Evolutionary conservation across 306 rosid genomes (phyloP).

Genomic region (Inga leiocalycina): DNA sequence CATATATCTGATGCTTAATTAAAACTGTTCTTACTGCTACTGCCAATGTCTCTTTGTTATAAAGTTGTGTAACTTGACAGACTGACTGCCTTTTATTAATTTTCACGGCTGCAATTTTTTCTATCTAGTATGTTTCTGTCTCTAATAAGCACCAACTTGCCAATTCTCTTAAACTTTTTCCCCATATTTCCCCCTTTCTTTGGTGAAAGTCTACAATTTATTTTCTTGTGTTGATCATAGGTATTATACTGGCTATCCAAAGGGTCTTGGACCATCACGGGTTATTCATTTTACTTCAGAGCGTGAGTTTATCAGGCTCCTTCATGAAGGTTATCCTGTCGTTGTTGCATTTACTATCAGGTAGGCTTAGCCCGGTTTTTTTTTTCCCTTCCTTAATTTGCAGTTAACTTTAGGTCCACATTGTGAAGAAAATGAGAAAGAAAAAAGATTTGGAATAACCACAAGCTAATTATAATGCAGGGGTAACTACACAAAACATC

Average conservation of each 20-base stretch:
- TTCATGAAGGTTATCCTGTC: slow-evolving; percentile 85
- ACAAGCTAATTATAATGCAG: slow-evolving; percentile 50
- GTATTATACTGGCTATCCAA: slow-evolving; percentile 88
- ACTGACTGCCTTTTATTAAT: not conserved
- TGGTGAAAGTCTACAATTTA: not conserved
- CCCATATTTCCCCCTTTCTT: not conserved
- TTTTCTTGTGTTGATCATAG: slow-evolving; percentile 41
- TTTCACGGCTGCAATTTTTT: not conserved
- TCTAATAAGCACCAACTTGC: not conserved
- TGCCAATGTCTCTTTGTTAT: slow-evolving; percentile 3
- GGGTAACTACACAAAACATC: slow-evolving; percentile 75
- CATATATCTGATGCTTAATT: slow-evolving; percentile 9
- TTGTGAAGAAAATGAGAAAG: slow-evolving; percentile 2
- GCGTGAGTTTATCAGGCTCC: slow-evolving; percentile 85
- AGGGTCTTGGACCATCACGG: slow-evolving; percentile 85
- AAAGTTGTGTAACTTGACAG: not conserved
- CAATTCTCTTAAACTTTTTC: not conserved
- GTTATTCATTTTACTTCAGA: slow-evolving; percentile 88
- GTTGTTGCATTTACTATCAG: slow-evolving; percentile 86
- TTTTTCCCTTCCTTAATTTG: slow-evolving; percentile 23
- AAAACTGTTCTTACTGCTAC: not conserved
- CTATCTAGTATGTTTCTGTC: not conserved
- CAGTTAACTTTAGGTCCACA: slow-evolving; percentile 19
- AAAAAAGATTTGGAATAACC: slow-evolving; percentile 12
- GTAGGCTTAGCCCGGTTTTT: slow-evolving; percentile 40